Evolutionary conservation across 2,329 filamentous ascomycete genomes (phyloP).

Genomic region (Aspergillus amoenus): DNA sequence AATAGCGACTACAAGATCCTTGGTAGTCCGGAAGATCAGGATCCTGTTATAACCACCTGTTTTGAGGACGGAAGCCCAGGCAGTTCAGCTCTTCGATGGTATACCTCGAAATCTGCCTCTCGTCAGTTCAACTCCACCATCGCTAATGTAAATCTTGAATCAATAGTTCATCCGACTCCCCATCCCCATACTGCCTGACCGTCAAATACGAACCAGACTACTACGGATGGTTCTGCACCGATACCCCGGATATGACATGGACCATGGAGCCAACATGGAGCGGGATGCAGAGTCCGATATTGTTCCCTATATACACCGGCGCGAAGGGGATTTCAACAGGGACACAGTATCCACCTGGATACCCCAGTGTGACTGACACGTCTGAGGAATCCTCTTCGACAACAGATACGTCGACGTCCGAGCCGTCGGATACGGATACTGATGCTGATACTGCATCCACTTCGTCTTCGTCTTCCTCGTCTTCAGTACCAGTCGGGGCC

Average conservation of each 20-base stretch:
- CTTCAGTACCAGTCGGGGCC: not conserved
- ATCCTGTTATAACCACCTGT: not conserved
- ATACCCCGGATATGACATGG: not conserved
- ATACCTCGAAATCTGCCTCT: not conserved
- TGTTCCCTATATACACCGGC: not conserved
- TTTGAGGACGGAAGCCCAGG: no score
- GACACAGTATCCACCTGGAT: not conserved
- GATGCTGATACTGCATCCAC: not conserved
- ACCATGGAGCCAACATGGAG: not conserved
- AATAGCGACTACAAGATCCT: not conserved
- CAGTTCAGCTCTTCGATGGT: not conserved
- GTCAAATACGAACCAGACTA: not conserved
- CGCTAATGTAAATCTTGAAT: not conserved
- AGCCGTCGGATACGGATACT: not conserved
- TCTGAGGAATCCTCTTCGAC: no score
- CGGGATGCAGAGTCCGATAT: not conserved
- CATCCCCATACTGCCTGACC: not conserved
- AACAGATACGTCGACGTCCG: no score
- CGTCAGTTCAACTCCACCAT: not conserved
- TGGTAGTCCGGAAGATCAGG: not conserved
- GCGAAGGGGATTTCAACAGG: not conserved
- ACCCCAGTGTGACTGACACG: not conserved
- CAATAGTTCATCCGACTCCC: not conserved
- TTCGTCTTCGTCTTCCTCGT: not conserved
- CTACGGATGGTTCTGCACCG: not conserved